Base-by-base conservation (phyloP, 768 basidiomycete genomes). In the Pulveroboletus ravenelii region DNA sequence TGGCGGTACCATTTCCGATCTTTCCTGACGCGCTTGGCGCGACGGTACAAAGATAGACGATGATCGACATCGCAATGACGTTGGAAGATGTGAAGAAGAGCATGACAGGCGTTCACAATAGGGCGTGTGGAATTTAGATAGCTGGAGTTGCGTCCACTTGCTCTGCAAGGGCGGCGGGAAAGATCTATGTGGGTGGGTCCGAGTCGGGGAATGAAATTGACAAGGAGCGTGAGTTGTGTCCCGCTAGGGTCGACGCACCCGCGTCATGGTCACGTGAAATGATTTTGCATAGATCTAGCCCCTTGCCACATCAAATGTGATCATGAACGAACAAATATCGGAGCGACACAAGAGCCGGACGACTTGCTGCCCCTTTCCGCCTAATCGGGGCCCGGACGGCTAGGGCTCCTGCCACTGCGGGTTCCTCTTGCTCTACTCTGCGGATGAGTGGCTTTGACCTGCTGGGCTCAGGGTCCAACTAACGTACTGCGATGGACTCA, bases 211-310 rank as follows among this genome's bases (percentile, higher is more conserved):
- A 35, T 12, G 49, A 35, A n/a, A 25, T 38, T 52, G 23, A 45
- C 20, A 13, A 31, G 31, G 31, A 10, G 31, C 12, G 31, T 8
- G 31, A 10, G 31, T 31, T 4, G 12, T 3, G 31, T 31, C 12
- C 10, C 3, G 12, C 12, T 15, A 9, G 15, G n/a, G 25, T 29
- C 27, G 32, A 10, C 42, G 10, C 5, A 12, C 13, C 7, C 58
- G 58, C 48, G 50, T 50, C 36, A 12, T 25, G 32, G 50, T 63
- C 60, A 63, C 60, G 60, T 61, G 60, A 2, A 41, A 41, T 63
- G 51, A 60, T 61, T 57, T 61, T 18, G 8, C 20, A 23, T 23
- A 23, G n/a, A n/a, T n/a, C n/a, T n/a, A n/a, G n/a, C n/a, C n/a
- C n/a, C n/a, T n/a, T n/a, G n/a, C n/a, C n/a, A n/a, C n/a, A n/a